These are phyloP conservation scores for Malania oleifera DNA, from an alignment of 164 flowering plant species.

Conservation along the genomic window DNA sequence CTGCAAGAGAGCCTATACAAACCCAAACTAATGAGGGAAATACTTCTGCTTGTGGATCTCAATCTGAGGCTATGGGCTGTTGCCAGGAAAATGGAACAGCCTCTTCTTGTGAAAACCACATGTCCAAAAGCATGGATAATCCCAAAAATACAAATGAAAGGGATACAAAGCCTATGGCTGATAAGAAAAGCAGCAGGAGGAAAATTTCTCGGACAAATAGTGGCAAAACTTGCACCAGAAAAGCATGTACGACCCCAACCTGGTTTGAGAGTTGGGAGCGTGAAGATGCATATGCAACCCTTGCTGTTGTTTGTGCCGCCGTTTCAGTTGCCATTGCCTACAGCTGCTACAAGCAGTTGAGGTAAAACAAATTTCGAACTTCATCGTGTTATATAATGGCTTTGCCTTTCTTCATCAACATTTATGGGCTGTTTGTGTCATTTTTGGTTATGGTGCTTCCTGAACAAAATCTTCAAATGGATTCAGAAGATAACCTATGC, in stretches of 20 bases:
- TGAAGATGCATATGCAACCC: constrained; percentile 86
- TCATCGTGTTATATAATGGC: background rate
- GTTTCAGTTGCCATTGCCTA: constrained; percentile 70
- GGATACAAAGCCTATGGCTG: constrained; percentile 15
- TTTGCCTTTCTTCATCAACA: no score
- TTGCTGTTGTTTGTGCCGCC: constrained; percentile 73
- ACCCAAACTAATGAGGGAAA: constrained; percentile 13
- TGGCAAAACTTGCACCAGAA: constrained; percentile 34
- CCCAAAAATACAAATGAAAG: constrained; percentile 13
- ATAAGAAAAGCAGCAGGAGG: constrained; percentile 27
- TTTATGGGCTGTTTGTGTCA: no score
- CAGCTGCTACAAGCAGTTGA: constrained; percentile 58
- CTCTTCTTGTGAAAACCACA: constrained; percentile 55
- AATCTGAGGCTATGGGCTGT: constrained; percentile 30
- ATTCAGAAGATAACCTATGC: no score
- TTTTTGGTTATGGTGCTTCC: no score
- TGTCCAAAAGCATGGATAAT: constrained; percentile 12
- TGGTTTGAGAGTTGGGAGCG: constrained; percentile 90
- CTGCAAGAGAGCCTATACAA: constrained; percentile 18
- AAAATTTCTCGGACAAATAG: constrained; percentile 24
- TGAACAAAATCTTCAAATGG: no score
- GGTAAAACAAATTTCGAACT: constrained; percentile 12
- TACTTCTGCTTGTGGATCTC: constrained; percentile 22
- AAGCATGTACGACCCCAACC: constrained; percentile 55
- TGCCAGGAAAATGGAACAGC: constrained; percentile 54